Percentiles rank a stretch among this genome's conserved stretches.
These are phyloP conservation scores for Hypoxylon sp. DNA, from an alignment of 2,329 filamentous ascomycete species.

Conservation along the genomic window DNA sequence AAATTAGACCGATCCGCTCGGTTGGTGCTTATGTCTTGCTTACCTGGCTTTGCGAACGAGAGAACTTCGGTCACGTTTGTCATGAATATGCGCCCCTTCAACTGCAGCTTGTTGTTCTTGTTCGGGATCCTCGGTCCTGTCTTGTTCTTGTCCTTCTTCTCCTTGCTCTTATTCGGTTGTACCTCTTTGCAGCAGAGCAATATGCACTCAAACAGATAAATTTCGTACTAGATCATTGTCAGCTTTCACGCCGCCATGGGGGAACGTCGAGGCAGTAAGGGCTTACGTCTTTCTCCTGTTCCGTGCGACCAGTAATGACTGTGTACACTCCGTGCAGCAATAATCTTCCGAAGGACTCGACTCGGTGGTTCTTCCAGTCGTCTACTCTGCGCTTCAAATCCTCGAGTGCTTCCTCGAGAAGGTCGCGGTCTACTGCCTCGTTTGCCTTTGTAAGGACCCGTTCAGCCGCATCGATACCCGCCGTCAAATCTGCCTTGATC, in stretches of 20 bases:
- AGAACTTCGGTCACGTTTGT: constrained; percentile 97
- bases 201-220: constrained; percentile 96
- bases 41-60: constrained; percentile 86
- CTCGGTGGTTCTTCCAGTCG: constrained; percentile 94
- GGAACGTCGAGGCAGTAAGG: constrained; percentile 42
- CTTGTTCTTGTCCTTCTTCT: constrained; percentile 73
- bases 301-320: constrained; percentile 87
- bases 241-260: constrained; percentile 28
- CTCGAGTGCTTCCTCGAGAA: constrained; percentile 81
- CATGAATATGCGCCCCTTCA: constrained; percentile 99
- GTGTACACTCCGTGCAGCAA: constrained; percentile 90
- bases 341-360: constrained; percentile 90
- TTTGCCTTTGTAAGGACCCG: constrained; percentile 86
- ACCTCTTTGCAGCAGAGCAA: constrained; percentile 97
- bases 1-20: constrained; percentile 10
- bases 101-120: constrained; percentile 82
- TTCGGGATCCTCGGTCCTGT: constrained; percentile 65
- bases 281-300: constrained; percentile 85
- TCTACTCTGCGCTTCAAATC: constrained; percentile 86
- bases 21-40: constrained; percentile 42
- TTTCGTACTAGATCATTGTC: constrained; percentile 75
- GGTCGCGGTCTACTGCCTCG: constrained; percentile 86
- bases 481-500: constrained; percentile 73
- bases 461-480: constrained; percentile 82
- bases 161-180: constrained; percentile 81